Base-by-base conservation (phyloP, 2,329 filamentous ascomycete genomes). In the Colletotrichum magnum region DNA sequence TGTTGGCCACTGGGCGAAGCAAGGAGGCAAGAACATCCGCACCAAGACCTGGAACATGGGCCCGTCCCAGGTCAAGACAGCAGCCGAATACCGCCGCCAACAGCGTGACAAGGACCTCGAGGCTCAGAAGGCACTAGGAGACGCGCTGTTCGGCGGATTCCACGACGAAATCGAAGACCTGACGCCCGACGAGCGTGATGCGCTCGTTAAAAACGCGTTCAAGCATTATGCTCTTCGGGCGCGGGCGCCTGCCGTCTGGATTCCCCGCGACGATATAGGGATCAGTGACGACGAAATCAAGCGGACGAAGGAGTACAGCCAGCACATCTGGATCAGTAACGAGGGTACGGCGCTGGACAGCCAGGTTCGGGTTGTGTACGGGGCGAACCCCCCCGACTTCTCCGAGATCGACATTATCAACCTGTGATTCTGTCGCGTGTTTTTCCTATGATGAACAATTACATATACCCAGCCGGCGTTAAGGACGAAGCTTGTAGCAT, bases 141-240 rank as follows among this genome's bases (percentile, higher is more conserved):
- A 94, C 57, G 92, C 94, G 3, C 86, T 98, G 2, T 99, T 95
- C 79, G 92, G 93, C 24, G 93, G 93, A 4, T 93, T 95, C 75
- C 91, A 95, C 73, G 95, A 98, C 76, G 95, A 97, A 83, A 91
- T 99, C 72, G 95, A 98, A 79, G 96, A 99, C 77, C 85, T 99
- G 57, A 96, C 94, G 1, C 94, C 94, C 0, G 93, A 95, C 18
- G 94, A 98, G 78, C 89, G 96, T 74, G 95, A 98, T 77, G 86
- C 90, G 67, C 88, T 98, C 47, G 93, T 96, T 13, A 92, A 92
- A 63, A 92, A 94, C 75, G 94, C 95, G 0, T 99, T 99, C 80
- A 92, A 95, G 81, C 96, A 99, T 77, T 91, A 91, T 41, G 96
- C 96, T 0, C 85, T 98, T 45, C 90, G 96, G 9, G 93, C 95